A percentile compares a stretch with the other conserved stretches of the same genome.
Evolutionary conservation across 2,329 filamentous ascomycete genomes (phyloP).

Genomic region (Fusarium sp.): DNA sequence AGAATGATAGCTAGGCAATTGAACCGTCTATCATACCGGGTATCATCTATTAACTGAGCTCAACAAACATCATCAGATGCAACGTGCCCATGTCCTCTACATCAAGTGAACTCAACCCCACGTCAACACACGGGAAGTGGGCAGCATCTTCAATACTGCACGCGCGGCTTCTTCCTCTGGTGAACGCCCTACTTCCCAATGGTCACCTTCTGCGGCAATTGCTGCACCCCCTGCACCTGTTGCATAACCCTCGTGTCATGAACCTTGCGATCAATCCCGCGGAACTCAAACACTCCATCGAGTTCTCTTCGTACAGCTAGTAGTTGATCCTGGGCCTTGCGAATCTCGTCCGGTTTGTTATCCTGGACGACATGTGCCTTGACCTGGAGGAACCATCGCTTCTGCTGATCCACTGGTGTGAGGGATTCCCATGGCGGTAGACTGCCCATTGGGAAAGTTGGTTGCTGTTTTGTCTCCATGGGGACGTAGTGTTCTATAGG

Average conservation of each 20-base stretch:
- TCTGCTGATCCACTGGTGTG: constrained; percentile 61
- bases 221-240: constrained; percentile 55
- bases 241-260: constrained; percentile 64
- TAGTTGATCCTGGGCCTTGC: constrained; percentile 66
- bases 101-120: accelerated
- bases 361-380: constrained; percentile 67
- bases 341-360: constrained; percentile 68
- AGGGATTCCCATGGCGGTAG: constrained; percentile 63
- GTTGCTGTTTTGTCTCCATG: constrained; percentile 44
- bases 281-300: constrained; percentile 66
- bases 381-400: constrained; percentile 68
- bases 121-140: not conserved
- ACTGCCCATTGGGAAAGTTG: constrained; percentile 33
- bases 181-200: constrained; percentile 48
- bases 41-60: constrained; percentile 26
- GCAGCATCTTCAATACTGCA: not conserved
- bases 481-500: constrained; percentile 51
- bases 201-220: constrained; percentile 54
- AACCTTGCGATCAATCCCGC: constrained; percentile 63
- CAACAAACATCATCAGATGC: not conserved
- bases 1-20: not conserved
- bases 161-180: not conserved
- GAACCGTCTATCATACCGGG: constrained; percentile 19
- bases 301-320: constrained; percentile 60
- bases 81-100: not conserved